A percentile compares a stretch with the other conserved stretches of the same genome.
Evolutionary conservation across 176 grass and related monocot species (phyloP).

Genomic region (Carex scoparia): DNA sequence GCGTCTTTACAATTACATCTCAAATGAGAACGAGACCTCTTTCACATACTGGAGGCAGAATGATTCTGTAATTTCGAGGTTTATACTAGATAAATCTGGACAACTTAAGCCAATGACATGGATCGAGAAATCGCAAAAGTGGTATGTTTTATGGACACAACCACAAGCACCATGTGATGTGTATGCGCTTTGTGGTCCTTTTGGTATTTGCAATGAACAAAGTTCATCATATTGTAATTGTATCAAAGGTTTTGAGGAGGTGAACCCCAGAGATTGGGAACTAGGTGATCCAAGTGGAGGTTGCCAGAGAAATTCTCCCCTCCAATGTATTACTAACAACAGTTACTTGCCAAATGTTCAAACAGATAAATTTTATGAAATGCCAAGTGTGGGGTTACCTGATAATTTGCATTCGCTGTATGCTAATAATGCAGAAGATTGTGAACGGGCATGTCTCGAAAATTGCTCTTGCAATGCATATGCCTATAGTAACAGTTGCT

Average conservation of each 20-base stretch:
- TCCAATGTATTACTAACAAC: slow-evolving; percentile 15
- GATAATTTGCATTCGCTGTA: background rate
- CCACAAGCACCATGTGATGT: slow-evolving; percentile 33
- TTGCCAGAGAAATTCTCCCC: slow-evolving; percentile 26
- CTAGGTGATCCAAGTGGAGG: slow-evolving; percentile 20
- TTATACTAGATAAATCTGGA: slow-evolving; percentile 31
- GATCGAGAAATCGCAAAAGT: background rate
- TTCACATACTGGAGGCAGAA: slow-evolving; percentile 38
- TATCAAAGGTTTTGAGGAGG: slow-evolving; percentile 24
- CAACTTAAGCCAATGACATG: slow-evolving; percentile 38
- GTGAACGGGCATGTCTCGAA: slow-evolving; percentile 28
- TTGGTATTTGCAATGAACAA: slow-evolving; percentile 36
- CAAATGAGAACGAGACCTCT: slow-evolving; percentile 27
- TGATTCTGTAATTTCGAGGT: slow-evolving; percentile 21
- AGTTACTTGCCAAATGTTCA: background rate
- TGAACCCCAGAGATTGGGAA: slow-evolving; percentile 21
- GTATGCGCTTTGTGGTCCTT: slow-evolving; percentile 36
- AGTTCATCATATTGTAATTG: slow-evolving; percentile 35
- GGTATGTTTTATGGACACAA: slow-evolving; percentile 28
- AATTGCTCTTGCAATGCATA: slow-evolving; percentile 43
- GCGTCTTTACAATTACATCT: background rate
- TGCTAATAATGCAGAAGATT: slow-evolving; percentile 15
- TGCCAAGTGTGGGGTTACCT: slow-evolving; percentile 9
- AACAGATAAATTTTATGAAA: slow-evolving; percentile 20
- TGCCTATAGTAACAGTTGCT: slow-evolving; percentile 26